These are phyloP conservation scores for Capronia coronata DNA, from an alignment of 2,329 filamentous ascomycete species.

Conservation along the genomic window DNA sequence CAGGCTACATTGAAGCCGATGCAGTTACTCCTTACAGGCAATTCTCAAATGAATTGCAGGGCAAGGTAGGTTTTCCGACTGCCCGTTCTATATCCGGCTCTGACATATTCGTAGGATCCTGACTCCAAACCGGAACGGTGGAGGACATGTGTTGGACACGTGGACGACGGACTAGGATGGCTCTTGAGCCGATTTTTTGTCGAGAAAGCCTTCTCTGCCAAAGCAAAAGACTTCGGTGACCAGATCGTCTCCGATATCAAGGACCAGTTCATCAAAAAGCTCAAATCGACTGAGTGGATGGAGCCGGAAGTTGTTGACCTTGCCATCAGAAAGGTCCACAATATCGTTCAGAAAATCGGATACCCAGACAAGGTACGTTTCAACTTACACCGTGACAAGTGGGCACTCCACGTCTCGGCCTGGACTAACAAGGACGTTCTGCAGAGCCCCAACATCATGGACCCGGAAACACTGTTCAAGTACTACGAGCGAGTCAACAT, in stretches of 20 bases:
- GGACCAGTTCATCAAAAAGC: conserved; percentile 56
- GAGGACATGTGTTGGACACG: conserved; percentile 56
- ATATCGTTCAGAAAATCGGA: conserved; percentile 63
- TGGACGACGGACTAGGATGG: conserved; percentile 58
- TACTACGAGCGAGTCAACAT: conserved; percentile 54
- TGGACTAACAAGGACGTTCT: neutral
- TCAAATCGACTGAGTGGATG: conserved; percentile 59
- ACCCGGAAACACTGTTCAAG: conserved; percentile 49
- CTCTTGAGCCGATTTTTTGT: conserved; percentile 66
- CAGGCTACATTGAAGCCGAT: conserved; percentile 51
- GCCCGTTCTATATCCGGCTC: neutral
- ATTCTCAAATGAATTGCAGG: conserved; percentile 56
- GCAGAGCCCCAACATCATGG: conserved; percentile 54
- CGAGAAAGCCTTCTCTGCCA: conserved; percentile 57
- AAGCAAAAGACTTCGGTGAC: conserved; percentile 61
- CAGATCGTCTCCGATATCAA: conserved; percentile 67
- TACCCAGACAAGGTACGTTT: conserved; percentile 48
- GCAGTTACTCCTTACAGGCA: conserved; percentile 53
- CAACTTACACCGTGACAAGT: neutral
- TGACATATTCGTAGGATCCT: conserved; percentile 39
- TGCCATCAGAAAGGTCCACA: conserved; percentile 58
- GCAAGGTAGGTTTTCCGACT: conserved; percentile 36
- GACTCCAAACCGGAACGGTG: conserved; percentile 59
- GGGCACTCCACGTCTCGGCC: neutral
- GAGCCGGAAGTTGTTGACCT: conserved; percentile 53